Evolutionary conservation across 208 protist genomes (phyloP).

Genomic region (Trypanosoma cruzi): DNA sequence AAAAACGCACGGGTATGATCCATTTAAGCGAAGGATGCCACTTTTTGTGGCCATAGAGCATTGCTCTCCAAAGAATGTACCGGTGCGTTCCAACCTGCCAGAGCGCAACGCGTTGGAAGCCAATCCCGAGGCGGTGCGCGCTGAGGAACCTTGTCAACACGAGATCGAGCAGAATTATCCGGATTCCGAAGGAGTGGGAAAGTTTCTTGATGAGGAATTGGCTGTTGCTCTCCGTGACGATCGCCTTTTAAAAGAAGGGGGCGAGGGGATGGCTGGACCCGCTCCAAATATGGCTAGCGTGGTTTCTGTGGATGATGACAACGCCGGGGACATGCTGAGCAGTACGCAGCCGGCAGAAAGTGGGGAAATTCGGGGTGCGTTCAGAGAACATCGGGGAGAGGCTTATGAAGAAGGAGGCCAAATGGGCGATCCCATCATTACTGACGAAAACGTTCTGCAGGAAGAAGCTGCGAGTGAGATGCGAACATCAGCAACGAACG

Average conservation of each 20-base stretch:
- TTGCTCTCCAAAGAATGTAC: constrained; percentile 8
- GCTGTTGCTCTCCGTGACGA: not conserved
- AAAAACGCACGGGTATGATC: constrained; percentile 24
- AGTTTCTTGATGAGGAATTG: not conserved
- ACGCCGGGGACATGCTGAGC: not conserved
- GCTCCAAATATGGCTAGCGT: not conserved
- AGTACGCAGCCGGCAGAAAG: not conserved
- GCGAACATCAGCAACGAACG: not conserved
- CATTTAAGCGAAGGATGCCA: constrained; percentile 21
- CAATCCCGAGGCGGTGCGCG: not conserved
- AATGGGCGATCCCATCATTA: not conserved
- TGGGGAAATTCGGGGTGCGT: not conserved
- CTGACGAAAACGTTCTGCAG: not conserved
- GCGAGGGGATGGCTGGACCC: not conserved
- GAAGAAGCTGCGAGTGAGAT: not conserved
- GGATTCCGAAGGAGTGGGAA: not conserved
- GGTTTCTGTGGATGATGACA: not conserved
- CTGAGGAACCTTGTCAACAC: not conserved
- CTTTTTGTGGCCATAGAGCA: constrained; percentile 24
- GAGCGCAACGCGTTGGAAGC: not conserved
- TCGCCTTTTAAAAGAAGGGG: not conserved
- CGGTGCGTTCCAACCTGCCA: not conserved
- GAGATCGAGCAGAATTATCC: not conserved
- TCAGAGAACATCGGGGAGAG: not conserved
- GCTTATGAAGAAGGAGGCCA: not conserved